Evolutionary conservation across 768 basidiomycete genomes (phyloP), one percentile per base, ranked within the genome.

Genomic region (Phaeotremella skinneri): DNA sequence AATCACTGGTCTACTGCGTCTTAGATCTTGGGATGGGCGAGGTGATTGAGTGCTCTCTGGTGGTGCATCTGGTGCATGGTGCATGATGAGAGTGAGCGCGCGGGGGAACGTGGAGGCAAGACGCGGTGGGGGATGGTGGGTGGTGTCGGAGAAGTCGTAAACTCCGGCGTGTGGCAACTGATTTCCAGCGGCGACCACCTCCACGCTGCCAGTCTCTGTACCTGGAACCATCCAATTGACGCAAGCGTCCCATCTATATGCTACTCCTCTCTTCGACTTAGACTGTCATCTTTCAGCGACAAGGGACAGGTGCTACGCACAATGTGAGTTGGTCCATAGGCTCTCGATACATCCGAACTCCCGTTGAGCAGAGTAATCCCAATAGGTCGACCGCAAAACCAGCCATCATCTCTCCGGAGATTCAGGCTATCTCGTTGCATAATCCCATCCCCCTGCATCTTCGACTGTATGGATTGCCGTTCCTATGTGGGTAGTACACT

Each of bases 401-500:
- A 21, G 58, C 37, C 13, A 76, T 76, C 55, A 55, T 68, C 56
- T 79, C 78, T 26, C 64, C 72, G 29, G 78, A 79, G 67, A 79
- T 80, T 49, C 64, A 71, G 21, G 37, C 57, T 6, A 65, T 79
- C 42, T 72, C 73, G n/a, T 65, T 80, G 20, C 78, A 79, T 57
- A 76, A 76, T 50, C 76, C 77, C 14, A 74, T 80, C 16, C 76
- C 79, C 1, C 14, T 70, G 5, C 66, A 59, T 23, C 50, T 68
- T 0, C 62, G 78, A 30, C 32, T 79, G 41, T 81, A 81, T 68
- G 71, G 76, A 37, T 30, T 75, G 5, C 79, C 79, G 0, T 79
- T 76, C 67, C 64, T 80, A 16, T 66, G 74, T 75, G 51, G 59
- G 72, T 62, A 4, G 2, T 37, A 23, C 34, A 27, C n/a, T n/a